Evolutionary conservation across 2,329 filamentous ascomycete species (phyloP), one percentile per base, ranked within the genome.

Genomic region (Cytospora leucostoma): DNA sequence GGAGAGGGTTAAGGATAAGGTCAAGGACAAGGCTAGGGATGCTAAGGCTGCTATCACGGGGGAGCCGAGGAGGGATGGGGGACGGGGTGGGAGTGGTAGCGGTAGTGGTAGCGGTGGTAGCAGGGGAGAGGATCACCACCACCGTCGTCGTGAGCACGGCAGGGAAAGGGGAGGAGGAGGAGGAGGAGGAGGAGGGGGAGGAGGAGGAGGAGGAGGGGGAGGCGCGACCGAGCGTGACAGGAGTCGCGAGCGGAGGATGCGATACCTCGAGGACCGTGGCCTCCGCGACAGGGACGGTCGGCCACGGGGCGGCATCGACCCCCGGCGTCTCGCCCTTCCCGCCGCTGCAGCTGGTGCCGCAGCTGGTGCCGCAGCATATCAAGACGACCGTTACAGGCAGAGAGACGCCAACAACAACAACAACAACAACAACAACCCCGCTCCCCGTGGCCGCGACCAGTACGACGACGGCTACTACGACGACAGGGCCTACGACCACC

Each of bases 1-100:
- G 34, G 54, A 66, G 1, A 64, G 56, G 44, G 40, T 53, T 11
- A 68, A 64, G 56, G 55, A 66, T 8, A 65, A 65, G 35, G 40
- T 53, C 12, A 57, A 57, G 47, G 64, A 61, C 7, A 65, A 65
- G 35, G 33, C 56, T 15, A 56, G 53, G 47, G 64, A 61, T 7
- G 64, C 52, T 35, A 56, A 49, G 55, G 60, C 60, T 33, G 59
- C 51, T n/a, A 19, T 61, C 1, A 61, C 59, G 0, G 59, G 59
- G 4, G 59, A 55, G 59, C 51, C 59, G 33, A 49, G 51, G 52
- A 7, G 6, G 55, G 66, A 68, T n/a, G 59, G 62, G 19, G 62
- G 65, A 2, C 49, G 52, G n/a, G 57, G 38, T 12, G n/a, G 7
- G 7, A 44, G 21, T 2, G 15, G 37, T 17, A 47, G 33, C 0